Evolutionary conservation across 345 rosid genomes (phyloP).

Genomic region (Boechera retrofracta): DNA sequence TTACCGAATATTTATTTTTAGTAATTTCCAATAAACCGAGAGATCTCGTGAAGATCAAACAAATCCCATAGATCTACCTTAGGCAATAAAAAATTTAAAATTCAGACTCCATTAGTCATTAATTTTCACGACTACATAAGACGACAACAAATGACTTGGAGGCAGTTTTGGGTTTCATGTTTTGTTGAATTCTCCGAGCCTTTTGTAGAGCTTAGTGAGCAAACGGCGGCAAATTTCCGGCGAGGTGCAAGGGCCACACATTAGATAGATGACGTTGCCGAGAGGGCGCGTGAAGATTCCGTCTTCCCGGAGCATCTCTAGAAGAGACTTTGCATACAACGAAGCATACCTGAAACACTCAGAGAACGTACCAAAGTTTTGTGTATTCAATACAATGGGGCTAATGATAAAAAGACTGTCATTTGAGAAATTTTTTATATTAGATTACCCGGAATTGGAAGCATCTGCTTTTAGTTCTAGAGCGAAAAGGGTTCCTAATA

Average conservation of each 20-base stretch:
- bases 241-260: slow-evolving; percentile 87
- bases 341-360: slow-evolving; percentile 69
- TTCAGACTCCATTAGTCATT: neutral
- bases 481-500: slow-evolving; percentile 77
- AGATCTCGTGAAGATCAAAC: neutral
- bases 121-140: neutral
- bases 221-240: slow-evolving; percentile 65
- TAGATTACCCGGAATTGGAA: slow-evolving; percentile 68
- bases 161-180: neutral
- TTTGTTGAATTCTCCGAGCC: slow-evolving; percentile 60
- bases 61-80: slow-evolving; percentile 1
- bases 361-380: neutral
- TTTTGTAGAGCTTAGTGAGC: slow-evolving; percentile 59
- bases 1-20: neutral
- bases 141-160: neutral
- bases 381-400: neutral
- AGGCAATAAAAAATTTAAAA: neutral
- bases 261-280: slow-evolving; percentile 86
- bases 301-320: slow-evolving; percentile 72
- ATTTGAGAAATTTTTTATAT: neutral
- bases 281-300: slow-evolving; percentile 82
- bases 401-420: neutral
- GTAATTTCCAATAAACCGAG: neutral
- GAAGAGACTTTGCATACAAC: slow-evolving; percentile 62
- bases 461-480: slow-evolving; percentile 75